phyloP scores from a whole-genome alignment of 768 basidiomycete species.

The Serendipita vermifera region DNA sequence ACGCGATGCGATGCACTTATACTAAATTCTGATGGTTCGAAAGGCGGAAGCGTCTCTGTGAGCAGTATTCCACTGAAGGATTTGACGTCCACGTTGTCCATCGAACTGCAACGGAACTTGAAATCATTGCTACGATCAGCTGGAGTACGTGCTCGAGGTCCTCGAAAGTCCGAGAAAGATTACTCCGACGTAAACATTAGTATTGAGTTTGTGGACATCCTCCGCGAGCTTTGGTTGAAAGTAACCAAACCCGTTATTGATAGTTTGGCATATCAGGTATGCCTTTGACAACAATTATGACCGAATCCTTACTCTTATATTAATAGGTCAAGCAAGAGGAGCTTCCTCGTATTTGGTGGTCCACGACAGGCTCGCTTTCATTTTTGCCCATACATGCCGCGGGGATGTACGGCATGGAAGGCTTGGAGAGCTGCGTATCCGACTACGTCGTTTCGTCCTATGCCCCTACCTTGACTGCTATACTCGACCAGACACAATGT shows the following conservation, averaged over 20 bases:
- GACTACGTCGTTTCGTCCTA: constrained; percentile 24
- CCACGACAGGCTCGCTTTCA: constrained; percentile 25
- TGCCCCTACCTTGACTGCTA: constrained; percentile 23
- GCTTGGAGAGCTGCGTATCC: constrained; percentile 10
- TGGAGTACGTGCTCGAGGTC: neutral
- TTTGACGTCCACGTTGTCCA: neutral
- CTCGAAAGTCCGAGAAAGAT: constrained; percentile 5
- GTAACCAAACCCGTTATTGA: neutral
- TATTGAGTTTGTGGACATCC: no score
- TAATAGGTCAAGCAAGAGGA: neutral
- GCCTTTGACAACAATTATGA: constrained; percentile 9
- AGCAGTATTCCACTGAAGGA: no score
- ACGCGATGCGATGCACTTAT: constrained; percentile 15
- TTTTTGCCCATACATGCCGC: constrained; percentile 32
- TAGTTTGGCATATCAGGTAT: no score
- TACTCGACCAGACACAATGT: constrained; percentile 10
- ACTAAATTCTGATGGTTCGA: no score
- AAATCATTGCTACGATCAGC: neutral
- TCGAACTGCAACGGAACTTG: neutral
- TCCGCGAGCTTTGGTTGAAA: neutral
- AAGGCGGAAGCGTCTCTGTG: no score
- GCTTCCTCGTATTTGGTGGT: constrained; percentile 22
- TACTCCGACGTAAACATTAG: no score
- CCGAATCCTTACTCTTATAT: neutral
- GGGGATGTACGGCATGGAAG: constrained; percentile 20